Percentiles rank a stretch among this genome's conserved stretches.
These are phyloP conservation scores for Polygonum maritimum DNA, from an alignment of 148 eudicot genomes.

Conservation along the genomic window DNA sequence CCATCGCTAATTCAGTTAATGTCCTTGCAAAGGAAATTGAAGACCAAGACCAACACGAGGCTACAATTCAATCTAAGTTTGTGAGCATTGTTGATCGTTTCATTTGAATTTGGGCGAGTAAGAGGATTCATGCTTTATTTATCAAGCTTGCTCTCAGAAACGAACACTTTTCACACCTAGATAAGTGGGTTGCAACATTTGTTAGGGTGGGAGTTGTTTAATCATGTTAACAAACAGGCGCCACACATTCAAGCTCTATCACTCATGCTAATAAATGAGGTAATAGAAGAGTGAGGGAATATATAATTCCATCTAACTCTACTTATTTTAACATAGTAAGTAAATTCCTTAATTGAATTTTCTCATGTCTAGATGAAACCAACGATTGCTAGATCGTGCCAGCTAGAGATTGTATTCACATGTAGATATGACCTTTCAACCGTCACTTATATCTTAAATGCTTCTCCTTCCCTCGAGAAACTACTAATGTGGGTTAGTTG, in stretches of 20 bases:
- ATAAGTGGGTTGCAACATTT: not conserved
- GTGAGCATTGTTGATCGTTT: not conserved
- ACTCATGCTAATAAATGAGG: not conserved
- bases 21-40: not conserved
- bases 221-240: not conserved
- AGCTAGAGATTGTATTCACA: not conserved
- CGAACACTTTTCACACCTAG: not conserved
- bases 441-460: not conserved
- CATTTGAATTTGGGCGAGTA: not conserved
- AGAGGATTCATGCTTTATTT: not conserved
- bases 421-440: not conserved
- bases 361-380: not conserved
- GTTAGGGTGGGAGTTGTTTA: not conserved
- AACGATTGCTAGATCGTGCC: not conserved
- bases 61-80: not conserved
- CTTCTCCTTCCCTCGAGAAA: not conserved
- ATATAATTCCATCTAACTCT: not conserved
- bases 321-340: not conserved
- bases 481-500: not conserved
- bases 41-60: not conserved
- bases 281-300: not conserved
- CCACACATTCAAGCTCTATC: not conserved
- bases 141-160: too few relatives aligned
- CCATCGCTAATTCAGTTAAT: not conserved
- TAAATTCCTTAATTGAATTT: not conserved